Evolutionary conservation across 805 yeast species (phyloP), one percentile per base, ranked within the genome.

Genomic region (Candida andamanensis): DNA sequence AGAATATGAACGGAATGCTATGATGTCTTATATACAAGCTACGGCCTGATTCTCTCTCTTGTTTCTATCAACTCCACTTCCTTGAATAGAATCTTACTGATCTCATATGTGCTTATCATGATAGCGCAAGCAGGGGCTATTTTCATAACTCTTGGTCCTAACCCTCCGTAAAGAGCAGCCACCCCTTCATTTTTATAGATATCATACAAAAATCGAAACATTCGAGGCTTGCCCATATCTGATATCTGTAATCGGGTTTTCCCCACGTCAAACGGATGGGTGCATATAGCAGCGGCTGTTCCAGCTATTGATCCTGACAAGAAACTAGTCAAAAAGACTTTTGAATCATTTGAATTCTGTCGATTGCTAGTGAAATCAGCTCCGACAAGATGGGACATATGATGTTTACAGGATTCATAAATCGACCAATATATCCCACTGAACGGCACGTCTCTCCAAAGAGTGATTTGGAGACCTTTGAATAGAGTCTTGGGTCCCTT

Each of bases 61-160:
- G 5, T 9, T 10, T n/a, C 20, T n/a, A n/a, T n/a, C n/a, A n/a
- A n/a, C n/a, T 19, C 22, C 22, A 8, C 8, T 8, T 24, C 17
- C 27, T 30, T 56, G 44, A 65, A 65, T 13, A 65, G 43, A 39
- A 75, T 74, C 56, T 92, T 92, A 17, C 94, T 83, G 26, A 89
- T 65, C 54, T 92, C 98, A 54, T 92, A 92, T 24, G 92, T 81
- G 9, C 97, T 85, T 27, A 92, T 87, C 98, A 92, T 92, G 23
- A 92, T 90, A 2, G 98, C 98, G 69, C 98, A 92, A 11, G 96
- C 80, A 8, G 98, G 97, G 0, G 97, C 95, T 17, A 92, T 83
- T 52, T 92, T 92, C 54, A 90, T 60, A 6, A 90, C 74, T 42
- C 98, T 71, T 0, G 97, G 97, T 2, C 75, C 65, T 23, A 87